A percentile compares a stretch with the other conserved stretches of the same genome.
Conservation (phyloP, 2,329 filamentous ascomycete genomes). For the Trichoderma aggressivum region DNA sequence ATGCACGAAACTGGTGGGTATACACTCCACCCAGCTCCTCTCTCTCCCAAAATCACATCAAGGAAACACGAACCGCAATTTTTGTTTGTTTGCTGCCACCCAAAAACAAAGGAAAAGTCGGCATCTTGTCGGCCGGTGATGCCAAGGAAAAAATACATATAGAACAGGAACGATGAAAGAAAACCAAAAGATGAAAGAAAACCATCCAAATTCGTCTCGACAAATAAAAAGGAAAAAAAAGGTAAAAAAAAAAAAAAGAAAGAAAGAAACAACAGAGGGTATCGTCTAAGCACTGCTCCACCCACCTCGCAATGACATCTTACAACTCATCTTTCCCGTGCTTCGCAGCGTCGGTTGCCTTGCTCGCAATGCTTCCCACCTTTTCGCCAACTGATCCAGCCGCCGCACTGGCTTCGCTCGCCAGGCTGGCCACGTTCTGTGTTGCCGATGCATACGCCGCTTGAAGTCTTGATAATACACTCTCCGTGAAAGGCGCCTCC, state of each 20-base stretch:
- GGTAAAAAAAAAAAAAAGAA: not conserved
- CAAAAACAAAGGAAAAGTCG: not conserved
- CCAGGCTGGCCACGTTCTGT: slow-evolving; percentile 48
- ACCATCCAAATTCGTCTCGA: not conserved
- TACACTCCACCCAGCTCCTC: not conserved
- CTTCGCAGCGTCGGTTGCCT: slow-evolving; percentile 43
- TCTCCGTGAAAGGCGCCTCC: slow-evolving; percentile 78
- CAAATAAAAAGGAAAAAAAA: not conserved
- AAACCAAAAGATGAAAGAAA: not conserved
- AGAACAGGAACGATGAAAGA: too few species aligned
- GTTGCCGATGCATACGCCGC: slow-evolving; percentile 68
- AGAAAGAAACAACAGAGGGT: slow-evolving; percentile 9
- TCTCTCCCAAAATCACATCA: not conserved
- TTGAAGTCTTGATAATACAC: slow-evolving; percentile 68
- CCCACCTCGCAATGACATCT: slow-evolving; percentile 18
- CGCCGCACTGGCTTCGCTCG: slow-evolving; percentile 34
- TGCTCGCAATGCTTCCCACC: slow-evolving; percentile 37
- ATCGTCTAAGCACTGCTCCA: slow-evolving; percentile 13
- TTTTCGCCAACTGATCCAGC: slow-evolving; percentile 35
- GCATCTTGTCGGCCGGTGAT: not conserved
- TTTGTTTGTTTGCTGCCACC: not conserved
- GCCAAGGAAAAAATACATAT: not conserved
- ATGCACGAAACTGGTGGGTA: not conserved
- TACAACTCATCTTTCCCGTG: slow-evolving; percentile 42
- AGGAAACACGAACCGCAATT: not conserved